Evolutionary conservation across 1,284 basidiomycete genomes (phyloP).

Genomic region (Leccinum griseonigrum): DNA sequence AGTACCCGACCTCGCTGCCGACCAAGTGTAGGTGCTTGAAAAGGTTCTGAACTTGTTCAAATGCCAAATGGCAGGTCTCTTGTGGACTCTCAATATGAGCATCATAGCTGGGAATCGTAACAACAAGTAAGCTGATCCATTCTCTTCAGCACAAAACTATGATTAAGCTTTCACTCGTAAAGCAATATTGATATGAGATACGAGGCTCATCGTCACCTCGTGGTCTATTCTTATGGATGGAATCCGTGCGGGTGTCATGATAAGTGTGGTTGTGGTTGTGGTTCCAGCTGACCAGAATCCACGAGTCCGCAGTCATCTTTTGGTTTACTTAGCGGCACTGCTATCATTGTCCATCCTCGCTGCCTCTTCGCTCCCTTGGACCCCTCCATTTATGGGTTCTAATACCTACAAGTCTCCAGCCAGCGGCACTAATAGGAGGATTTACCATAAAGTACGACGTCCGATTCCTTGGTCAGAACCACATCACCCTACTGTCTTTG

Average conservation of each 20-base stretch:
- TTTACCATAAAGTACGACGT: conserved; percentile 86
- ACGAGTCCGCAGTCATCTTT: conserved; percentile 74
- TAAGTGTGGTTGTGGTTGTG: conserved; percentile 30
- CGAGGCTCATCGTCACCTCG: conserved; percentile 84
- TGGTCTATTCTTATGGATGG: conserved; percentile 93
- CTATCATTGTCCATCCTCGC: conserved; percentile 86
- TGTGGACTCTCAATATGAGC: conserved; percentile 85
- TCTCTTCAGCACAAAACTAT: conserved; percentile 20
- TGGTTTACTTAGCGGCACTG: conserved; percentile 96
- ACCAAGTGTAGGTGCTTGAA: no score
- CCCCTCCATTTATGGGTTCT: conserved; percentile 60
- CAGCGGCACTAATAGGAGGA: conserved; percentile 68
- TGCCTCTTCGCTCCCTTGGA: conserved; percentile 87
- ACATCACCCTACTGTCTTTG: conserved; percentile 92
- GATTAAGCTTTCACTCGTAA: conserved; percentile 8
- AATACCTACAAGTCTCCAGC: conserved; percentile 68
- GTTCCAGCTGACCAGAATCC: not conserved
- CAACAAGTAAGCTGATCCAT: conserved; percentile 66
- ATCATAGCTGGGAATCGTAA: conserved; percentile 95
- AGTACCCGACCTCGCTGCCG: no score
- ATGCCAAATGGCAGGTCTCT: conserved; percentile 78
- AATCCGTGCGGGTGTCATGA: conserved; percentile 88
- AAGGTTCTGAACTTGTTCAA: no score
- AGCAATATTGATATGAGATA: conserved; percentile 94
- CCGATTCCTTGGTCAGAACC: conserved; percentile 90